Percentiles rank a stretch among this genome's conserved stretches.
These are phyloP conservation scores for Pholiota microspora DNA, from an alignment of 768 basidiomycete genomes.

Conservation along the genomic window DNA sequence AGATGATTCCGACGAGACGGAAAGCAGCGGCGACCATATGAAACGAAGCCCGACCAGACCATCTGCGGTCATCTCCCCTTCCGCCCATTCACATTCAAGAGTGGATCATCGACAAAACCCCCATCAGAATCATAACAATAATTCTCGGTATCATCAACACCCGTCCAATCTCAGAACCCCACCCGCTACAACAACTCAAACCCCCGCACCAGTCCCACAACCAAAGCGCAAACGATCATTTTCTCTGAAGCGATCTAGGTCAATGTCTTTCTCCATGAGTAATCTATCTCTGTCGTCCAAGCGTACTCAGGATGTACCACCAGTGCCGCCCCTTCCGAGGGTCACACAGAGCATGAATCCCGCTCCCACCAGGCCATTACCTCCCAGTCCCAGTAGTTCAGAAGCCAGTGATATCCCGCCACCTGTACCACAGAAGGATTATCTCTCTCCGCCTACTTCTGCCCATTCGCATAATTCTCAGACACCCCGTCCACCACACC, in stretches of 20 bases:
- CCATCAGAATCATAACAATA: slow-evolving; percentile 1
- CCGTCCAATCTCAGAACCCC: neutral
- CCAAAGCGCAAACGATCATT: slow-evolving; percentile 34
- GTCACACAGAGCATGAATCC: slow-evolving; percentile 27
- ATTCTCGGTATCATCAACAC: neutral
- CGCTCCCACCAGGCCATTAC: slow-evolving; percentile 40
- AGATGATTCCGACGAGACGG: slow-evolving; percentile 31
- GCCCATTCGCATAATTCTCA: neutral
- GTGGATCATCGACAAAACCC: neutral
- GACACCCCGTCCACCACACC: neutral
- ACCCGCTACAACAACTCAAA: slow-evolving; percentile 1
- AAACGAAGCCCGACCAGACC: neutral
- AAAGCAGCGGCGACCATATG: slow-evolving; percentile 21
- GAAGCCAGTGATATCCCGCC: slow-evolving; percentile 11
- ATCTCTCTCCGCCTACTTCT: neutral
- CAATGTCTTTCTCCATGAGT: slow-evolving; percentile 35
- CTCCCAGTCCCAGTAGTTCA: slow-evolving; percentile 26
- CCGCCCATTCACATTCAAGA: neutral
- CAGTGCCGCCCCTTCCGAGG: slow-evolving; percentile 36
- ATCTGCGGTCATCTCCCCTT: slow-evolving; percentile 1
- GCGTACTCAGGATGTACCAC: slow-evolving; percentile 33
- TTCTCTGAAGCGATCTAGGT: slow-evolving; percentile 47
- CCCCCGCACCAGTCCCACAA: slow-evolving; percentile 11
- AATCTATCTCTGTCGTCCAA: slow-evolving; percentile 22
- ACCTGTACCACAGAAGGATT: slow-evolving; percentile 15